Base-by-base conservation (phyloP, 83 land plant species). In the Picea abies region DNA sequence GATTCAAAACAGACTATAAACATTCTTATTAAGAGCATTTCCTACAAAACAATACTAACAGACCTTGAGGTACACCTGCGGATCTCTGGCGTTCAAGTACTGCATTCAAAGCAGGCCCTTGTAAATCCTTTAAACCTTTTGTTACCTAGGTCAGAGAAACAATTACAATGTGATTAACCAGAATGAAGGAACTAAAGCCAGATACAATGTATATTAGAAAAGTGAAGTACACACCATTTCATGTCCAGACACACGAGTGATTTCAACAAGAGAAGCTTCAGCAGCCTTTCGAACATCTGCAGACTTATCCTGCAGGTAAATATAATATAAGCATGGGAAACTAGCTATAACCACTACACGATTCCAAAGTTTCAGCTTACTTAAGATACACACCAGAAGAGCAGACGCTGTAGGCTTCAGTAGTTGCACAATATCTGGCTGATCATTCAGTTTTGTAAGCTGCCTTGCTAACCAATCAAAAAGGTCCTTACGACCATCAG, bases 401-500 rank as follows among this genome's bases (percentile, higher is more conserved):
- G 99, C 97, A 82, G 86, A 65, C 11, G 93, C 87, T 81, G 90
- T 85, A 37, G 99, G 95, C 86, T 93, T 98, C 52, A 96, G 80
- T 32, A 98, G 90, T 62, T 90, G 89, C 25, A 87, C 80, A n/a
- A 92, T 87, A 72, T 93, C 99, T 76, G 96, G 56, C 58, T 81
- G 92, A 25, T 94, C 94, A 80, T 64, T 87, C 12, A 85, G 32
- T 58, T 88, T 91, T 79, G 93, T 75, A 37, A 98, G 86, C 58
- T 98, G 92, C 82, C 64, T 92, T 60, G 94, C 85, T 61, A 94
- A 72, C 99, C 99, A 98, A 20, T 98, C 99, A 83, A 98, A 96
- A 75, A 98, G 94, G 78, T 98, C 99, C 81, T 94, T 96, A 1
- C 97, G 94, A n/a, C 99, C 99, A 85, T 98, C 99, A 11, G 99